Evolutionary conservation across 495 filamentous ascomycete genomes (phyloP), one percentile per base, ranked within the genome.

Genomic region (Penicillium canescens): DNA sequence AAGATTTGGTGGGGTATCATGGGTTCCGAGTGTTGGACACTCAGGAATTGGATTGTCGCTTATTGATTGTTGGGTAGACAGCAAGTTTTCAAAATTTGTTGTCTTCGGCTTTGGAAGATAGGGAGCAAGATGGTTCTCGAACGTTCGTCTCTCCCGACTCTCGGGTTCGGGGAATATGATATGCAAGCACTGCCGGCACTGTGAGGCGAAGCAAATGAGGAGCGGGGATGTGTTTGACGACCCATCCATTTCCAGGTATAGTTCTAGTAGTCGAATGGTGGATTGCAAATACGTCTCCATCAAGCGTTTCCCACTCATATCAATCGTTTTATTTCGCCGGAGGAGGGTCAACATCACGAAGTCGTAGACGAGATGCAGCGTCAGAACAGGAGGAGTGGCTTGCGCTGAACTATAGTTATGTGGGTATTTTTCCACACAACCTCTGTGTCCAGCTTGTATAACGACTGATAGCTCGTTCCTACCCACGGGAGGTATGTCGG

Each of bases 291-390:
- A 21, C 36, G 21, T 20, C 45, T 26, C 16, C 35, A 33, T 48
- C 46, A 37, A 44, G 26, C 31, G 21, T 4, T 21, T 42, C 24
- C 21, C 20, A 13, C 10, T n/a, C 20, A n/a, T 21, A 12, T 12
- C 20, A 8, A 24, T 2, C 6, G 4, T 9, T 42, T 20, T 10
- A 13, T 23, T 24, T 42, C 7, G 56, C 5, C 42, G 20, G n/a
- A 48, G 26, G n/a, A 63, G 28, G 24, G 55, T 38, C 12, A 68
- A 37, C 0, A 56, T 51, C 18, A 50, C 54, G 13, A 66, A 68
- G 2, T 43, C 18, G 11, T 41, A 60, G 0, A 57, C 57, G 9
- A 68, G 57, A 52, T 66, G 60, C 6, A 68, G 42, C 2, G 54
- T 57, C 10, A 66, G 24, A 3, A 66, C 26, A 2, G 65, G 50